These are phyloP conservation scores for Fistulinella staudtii DNA, from an alignment of 1,284 basidiomycete genomes.

Conservation along the genomic window DNA sequence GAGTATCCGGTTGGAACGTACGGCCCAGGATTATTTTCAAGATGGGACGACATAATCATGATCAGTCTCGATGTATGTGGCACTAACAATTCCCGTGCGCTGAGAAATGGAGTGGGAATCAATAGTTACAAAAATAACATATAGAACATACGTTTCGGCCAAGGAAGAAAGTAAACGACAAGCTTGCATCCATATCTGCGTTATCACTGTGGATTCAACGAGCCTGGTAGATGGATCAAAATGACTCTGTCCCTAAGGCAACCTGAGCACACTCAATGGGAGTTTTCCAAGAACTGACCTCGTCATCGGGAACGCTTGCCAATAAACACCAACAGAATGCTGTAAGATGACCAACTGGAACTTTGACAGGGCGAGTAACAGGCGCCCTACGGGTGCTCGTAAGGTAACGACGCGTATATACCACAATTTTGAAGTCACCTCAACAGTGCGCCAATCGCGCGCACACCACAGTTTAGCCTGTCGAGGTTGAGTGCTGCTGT, in stretches of 20 bases:
- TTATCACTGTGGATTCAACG: constrained; percentile 52
- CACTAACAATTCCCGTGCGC: constrained; percentile 48
- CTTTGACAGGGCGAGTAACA: constrained; percentile 61
- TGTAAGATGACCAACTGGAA: constrained; percentile 67
- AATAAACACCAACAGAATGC: constrained; percentile 52
- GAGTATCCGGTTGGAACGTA: constrained; percentile 34
- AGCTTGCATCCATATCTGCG: constrained; percentile 51
- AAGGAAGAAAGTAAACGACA: constrained; percentile 50
- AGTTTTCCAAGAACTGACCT: constrained; percentile 32
- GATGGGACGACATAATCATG: constrained; percentile 49
- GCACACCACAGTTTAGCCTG: constrained; percentile 51
- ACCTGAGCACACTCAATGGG: constrained; percentile 7
- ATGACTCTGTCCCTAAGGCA: constrained; percentile 42
- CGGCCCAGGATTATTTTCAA: constrained; percentile 54
- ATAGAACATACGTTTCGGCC: constrained; percentile 43
- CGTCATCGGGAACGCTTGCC: constrained; percentile 53
- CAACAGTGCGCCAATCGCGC: constrained; percentile 52
- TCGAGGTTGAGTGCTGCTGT: constrained; percentile 56
- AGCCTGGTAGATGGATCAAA: constrained; percentile 47
- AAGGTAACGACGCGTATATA: constrained; percentile 1
- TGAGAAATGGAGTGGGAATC: constrained; percentile 28
- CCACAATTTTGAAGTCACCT: constrained; percentile 32
- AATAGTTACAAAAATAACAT: constrained; percentile 1
- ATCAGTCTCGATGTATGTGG: constrained; percentile 50
- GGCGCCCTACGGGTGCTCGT: constrained; percentile 41